Percentiles rank a stretch among this genome's conserved stretches.
phyloP scores from a whole-genome alignment of 768 basidiomycete genomes.

The Suillus hirtellus region DNA sequence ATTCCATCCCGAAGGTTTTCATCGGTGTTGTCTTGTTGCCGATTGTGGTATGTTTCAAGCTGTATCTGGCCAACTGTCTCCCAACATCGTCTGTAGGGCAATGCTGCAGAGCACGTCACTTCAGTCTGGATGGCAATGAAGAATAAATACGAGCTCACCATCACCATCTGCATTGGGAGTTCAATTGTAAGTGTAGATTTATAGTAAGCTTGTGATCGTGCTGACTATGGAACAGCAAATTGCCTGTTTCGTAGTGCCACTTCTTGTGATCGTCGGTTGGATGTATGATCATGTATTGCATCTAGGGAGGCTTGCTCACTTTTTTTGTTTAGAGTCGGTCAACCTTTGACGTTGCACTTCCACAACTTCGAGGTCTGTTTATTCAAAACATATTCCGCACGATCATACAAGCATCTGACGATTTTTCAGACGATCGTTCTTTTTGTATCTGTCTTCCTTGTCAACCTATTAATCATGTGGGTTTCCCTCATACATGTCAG shows the following conservation, averaged over 20 bases:
- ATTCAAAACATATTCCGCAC: not conserved
- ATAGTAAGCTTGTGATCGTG: not conserved
- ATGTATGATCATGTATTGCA: constrained; percentile 45
- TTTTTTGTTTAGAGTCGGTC: constrained; percentile 48
- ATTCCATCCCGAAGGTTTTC: constrained; percentile 80
- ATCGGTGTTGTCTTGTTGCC: constrained; percentile 87
- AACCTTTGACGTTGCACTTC: constrained; percentile 80
- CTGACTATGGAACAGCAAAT: constrained; percentile 61
- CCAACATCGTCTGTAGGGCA: constrained; percentile 45
- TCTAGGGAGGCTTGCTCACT: constrained; percentile 15
- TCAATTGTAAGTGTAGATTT: constrained; percentile 60
- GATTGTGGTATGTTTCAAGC: constrained; percentile 62
- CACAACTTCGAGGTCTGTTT: constrained; percentile 73
- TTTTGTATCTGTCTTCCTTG: constrained; percentile 86
- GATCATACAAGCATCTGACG: constrained; percentile 1
- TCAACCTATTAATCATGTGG: constrained; percentile 78
- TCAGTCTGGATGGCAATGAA: constrained; percentile 91
- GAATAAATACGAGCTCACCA: constrained; percentile 69
- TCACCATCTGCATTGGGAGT: constrained; percentile 78
- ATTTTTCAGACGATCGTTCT: constrained; percentile 67
- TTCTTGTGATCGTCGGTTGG: constrained; percentile 90
- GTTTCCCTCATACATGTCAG: constrained; percentile 24
- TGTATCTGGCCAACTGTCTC: not conserved
- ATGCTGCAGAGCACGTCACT: constrained; percentile 84
- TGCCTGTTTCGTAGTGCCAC: constrained; percentile 81